A percentile compares a stretch with the other conserved stretches of the same genome.
Conservation (phyloP, 495 filamentous ascomycete species). For the Lepraria neglecta region DNA sequence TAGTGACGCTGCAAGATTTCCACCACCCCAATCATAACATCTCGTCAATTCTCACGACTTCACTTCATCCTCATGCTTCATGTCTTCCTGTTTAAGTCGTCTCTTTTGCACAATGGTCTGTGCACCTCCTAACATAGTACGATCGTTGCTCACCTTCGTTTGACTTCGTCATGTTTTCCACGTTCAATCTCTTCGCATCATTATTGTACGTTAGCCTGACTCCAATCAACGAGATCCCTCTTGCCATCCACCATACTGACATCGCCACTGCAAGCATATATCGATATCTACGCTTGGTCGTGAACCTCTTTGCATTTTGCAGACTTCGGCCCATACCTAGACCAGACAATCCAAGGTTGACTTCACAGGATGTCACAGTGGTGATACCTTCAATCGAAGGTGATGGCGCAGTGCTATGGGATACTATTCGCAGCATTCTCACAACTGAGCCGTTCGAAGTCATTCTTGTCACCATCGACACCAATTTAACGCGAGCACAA, state of each 20-base stretch:
- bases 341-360: constrained; percentile 56
- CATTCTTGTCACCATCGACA: constrained; percentile 59
- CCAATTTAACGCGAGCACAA: constrained; percentile 50
- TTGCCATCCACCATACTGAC: constrained; percentile 13
- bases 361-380: constrained; percentile 65
- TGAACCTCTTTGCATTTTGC: constrained; percentile 61
- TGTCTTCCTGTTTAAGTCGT: background rate
- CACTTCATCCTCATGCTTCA: constrained; percentile 18
- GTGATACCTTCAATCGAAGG: constrained; percentile 66
- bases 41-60: constrained; percentile 3
- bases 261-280: constrained; percentile 38
- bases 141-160: constrained; percentile 26
- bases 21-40: constrained; percentile 15
- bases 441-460: constrained; percentile 50
- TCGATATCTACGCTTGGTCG: constrained; percentile 59
- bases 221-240: background rate
- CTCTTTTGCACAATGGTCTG: constrained; percentile 14
- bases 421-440: constrained; percentile 56
- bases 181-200: constrained; percentile 24
- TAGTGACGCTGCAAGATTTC: constrained; percentile 15
- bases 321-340: constrained; percentile 56
- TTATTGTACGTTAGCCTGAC: constrained; percentile 27
- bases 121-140: constrained; percentile 15
- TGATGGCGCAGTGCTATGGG: constrained; percentile 51
- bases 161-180: constrained; percentile 27